phyloP scores from a whole-genome alignment of 331 rosid genomes.

The Malus hybrid region DNA sequence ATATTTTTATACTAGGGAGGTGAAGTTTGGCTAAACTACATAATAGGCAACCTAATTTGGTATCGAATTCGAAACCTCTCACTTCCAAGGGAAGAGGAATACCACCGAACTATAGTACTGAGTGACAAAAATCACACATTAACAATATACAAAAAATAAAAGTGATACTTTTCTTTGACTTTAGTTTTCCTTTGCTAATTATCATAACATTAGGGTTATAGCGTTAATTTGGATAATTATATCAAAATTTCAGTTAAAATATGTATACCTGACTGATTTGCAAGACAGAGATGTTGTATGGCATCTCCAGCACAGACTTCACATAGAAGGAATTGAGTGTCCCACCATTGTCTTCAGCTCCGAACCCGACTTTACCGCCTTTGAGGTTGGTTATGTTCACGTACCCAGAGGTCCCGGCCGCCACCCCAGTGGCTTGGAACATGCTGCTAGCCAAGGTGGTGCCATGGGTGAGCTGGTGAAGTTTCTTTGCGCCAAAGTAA shows the following conservation, averaged over 20 bases:
- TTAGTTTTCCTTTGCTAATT: background rate
- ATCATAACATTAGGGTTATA: background rate
- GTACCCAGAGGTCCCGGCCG: constrained; percentile 72
- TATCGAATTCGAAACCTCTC: too few species aligned
- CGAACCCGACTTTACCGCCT: constrained; percentile 81
- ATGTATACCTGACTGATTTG: constrained; percentile 56
- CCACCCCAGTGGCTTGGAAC: constrained; percentile 76
- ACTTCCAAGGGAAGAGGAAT: too few species aligned
- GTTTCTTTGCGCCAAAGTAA: constrained; percentile 82
- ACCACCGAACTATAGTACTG: too few species aligned
- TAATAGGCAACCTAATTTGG: too few species aligned
- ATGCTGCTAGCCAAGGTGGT: constrained; percentile 60
- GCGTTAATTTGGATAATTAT: background rate
- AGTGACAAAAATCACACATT: too few species aligned
- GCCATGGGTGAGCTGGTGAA: constrained; percentile 73
- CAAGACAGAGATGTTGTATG: constrained; percentile 65
- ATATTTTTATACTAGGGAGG: too few species aligned
- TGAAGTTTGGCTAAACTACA: too few species aligned
- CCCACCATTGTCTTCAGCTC: constrained; percentile 50
- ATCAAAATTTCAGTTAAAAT: background rate
- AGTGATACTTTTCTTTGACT: too few species aligned
- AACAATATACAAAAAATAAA: too few species aligned
- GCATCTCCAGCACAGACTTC: constrained; percentile 57
- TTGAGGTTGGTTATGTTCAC: constrained; percentile 77
- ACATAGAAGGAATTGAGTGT: constrained; percentile 47